These are phyloP conservation scores for Pistacia vera DNA, from an alignment of 345 rosid species.

Conservation along the genomic window DNA sequence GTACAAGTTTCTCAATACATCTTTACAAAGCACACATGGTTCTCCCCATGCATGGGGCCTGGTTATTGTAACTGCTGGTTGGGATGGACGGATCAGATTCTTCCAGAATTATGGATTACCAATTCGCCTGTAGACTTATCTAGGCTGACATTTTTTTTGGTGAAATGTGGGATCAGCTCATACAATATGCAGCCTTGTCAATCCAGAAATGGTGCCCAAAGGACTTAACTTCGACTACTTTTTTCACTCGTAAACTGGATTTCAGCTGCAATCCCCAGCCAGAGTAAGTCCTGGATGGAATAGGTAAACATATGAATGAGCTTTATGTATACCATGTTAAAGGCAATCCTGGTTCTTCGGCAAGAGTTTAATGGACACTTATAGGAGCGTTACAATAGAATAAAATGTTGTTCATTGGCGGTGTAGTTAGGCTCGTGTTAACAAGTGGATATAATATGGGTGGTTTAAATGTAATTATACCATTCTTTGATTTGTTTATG, in stretches of 20 bases:
- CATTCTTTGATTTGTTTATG: constrained; percentile 30
- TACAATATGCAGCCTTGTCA: background rate
- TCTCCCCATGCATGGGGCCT: constrained; percentile 44
- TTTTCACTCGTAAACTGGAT: background rate
- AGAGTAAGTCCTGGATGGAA: background rate
- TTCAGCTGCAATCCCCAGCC: background rate
- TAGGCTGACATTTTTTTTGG: background rate
- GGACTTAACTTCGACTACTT: background rate
- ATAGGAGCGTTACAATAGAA: background rate
- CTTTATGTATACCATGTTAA: background rate
- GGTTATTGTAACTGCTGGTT: constrained; percentile 47
- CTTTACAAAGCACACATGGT: constrained; percentile 26
- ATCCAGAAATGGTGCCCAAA: constrained; percentile 1
- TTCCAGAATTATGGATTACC: constrained; percentile 54
- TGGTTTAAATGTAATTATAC: constrained; percentile 12
- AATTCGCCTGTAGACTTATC: constrained; percentile 16
- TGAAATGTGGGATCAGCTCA: background rate
- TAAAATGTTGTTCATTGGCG: background rate
- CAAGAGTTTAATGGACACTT: background rate
- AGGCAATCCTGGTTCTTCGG: constrained; percentile 1
- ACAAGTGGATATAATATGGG: constrained; percentile 2
- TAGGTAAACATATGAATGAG: background rate
- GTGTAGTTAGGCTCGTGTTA: background rate
- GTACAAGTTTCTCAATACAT: constrained; percentile 33
- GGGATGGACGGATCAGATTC: constrained; percentile 48